Evolutionary conservation across 495 filamentous ascomycete species (phyloP).

Genomic region (Penicillium pulvis): DNA sequence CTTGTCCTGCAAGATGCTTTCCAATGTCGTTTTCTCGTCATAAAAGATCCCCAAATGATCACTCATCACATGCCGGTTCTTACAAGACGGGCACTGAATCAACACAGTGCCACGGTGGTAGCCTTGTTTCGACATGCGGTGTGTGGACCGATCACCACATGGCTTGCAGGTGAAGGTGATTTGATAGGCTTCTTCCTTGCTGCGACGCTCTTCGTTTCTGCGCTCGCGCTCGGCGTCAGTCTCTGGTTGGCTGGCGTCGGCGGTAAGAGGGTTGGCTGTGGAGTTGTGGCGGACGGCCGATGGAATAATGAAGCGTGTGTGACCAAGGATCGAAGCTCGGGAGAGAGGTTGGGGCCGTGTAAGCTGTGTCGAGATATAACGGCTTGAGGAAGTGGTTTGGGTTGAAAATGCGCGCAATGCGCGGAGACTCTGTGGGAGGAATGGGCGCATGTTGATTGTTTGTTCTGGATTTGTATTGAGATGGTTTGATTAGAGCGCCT

Average conservation of each 20-base stretch:
- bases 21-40: conserved; percentile 39
- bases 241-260: conserved; percentile 24
- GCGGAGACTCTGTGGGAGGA: conserved; percentile 22
- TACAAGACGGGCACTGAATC: conserved; percentile 82
- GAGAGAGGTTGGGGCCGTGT: conserved; percentile 4
- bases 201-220: conserved; percentile 37
- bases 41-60: conserved; percentile 72
- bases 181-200: conserved; percentile 71
- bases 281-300: conserved; percentile 35
- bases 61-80: conserved; percentile 84
- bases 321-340: conserved; percentile 6
- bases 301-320: conserved; percentile 9
- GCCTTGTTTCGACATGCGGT: conserved; percentile 84
- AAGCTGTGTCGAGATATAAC: conserved; percentile 22
- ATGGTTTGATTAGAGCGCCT: neutral
- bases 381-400: conserved; percentile 14
- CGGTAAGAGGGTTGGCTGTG: conserved; percentile 32
- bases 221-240: conserved; percentile 34
- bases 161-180: conserved; percentile 92
- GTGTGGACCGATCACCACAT: conserved; percentile 72
- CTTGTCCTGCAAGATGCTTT: conserved; percentile 38
- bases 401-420: conserved; percentile 17
- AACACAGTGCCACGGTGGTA: conserved; percentile 89
- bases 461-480: neutral
- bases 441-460: conserved; percentile 22